phyloP scores from a whole-genome alignment of 768 basidiomycete genomes.

The Collybia sp. region DNA sequence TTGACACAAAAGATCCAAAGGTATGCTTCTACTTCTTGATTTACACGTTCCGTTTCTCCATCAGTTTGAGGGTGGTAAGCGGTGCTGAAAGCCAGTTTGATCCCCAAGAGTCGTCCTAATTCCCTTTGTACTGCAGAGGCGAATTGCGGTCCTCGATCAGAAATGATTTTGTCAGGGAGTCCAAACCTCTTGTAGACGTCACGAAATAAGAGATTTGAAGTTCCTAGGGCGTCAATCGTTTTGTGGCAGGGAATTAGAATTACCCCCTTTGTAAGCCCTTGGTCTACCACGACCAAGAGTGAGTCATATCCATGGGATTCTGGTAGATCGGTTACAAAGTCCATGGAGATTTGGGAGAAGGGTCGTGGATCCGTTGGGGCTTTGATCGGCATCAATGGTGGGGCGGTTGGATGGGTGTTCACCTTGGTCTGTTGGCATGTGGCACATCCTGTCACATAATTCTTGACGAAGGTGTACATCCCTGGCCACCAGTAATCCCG shows the following conservation, averaged over 20 bases:
- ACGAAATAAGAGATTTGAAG: neutral
- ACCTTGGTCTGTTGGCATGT: slow-evolving; percentile 11
- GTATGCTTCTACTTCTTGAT: slow-evolving; percentile 4
- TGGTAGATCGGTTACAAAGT: slow-evolving; percentile 16
- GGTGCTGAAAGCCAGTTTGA: neutral
- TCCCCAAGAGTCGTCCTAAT: slow-evolving; percentile 1
- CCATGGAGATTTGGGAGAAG: slow-evolving; percentile 9
- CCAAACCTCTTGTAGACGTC: slow-evolving; percentile 3
- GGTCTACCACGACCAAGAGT: slow-evolving; percentile 20
- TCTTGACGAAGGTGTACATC: neutral
- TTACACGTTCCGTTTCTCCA: slow-evolving; percentile 3
- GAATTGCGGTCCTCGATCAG: slow-evolving; percentile 14
- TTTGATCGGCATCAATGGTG: slow-evolving; percentile 4
- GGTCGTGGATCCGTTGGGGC: neutral
- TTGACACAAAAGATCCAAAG: neutral
- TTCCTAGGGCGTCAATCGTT: slow-evolving; percentile 6
- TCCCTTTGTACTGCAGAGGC: slow-evolving; percentile 3
- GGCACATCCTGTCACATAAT: slow-evolving; percentile 7
- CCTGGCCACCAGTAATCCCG: slow-evolving; percentile 3
- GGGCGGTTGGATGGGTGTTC: slow-evolving; percentile 4
- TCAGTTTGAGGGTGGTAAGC: slow-evolving; percentile 5
- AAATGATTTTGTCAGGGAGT: slow-evolving; percentile 6
- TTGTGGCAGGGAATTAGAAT: slow-evolving; percentile 14
- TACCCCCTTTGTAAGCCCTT: slow-evolving; percentile 21
- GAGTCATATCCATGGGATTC: slow-evolving; percentile 8